Evolutionary conservation across 2,329 filamentous ascomycete genomes (phyloP).

Genomic region (Fusarium brachygibbosum): DNA sequence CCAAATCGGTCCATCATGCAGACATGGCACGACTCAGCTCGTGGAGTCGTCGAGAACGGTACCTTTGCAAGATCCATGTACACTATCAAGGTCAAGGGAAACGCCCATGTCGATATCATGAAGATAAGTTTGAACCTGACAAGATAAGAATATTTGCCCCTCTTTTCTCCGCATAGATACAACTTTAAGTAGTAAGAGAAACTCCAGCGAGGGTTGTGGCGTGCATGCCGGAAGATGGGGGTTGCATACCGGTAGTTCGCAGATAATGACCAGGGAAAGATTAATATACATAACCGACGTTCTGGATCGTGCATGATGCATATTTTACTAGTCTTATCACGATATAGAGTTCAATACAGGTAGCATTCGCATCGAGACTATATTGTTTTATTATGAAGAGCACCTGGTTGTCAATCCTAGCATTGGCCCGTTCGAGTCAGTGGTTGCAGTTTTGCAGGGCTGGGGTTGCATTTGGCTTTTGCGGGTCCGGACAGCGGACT

Average conservation of each 20-base stretch:
- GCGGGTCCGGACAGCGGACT: background rate
- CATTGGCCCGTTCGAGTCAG: background rate
- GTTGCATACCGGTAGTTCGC: background rate
- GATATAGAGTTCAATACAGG: background rate
- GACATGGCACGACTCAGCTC: background rate
- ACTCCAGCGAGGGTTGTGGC: background rate
- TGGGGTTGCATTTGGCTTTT: background rate
- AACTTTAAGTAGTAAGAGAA: background rate
- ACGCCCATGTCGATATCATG: background rate
- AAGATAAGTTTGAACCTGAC: background rate
- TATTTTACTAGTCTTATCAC: background rate
- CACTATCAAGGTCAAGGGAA: background rate
- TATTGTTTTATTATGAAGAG: background rate
- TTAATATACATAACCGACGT: background rate
- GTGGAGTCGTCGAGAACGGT: background rate
- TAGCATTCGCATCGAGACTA: background rate
- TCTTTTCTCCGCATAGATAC: background rate
- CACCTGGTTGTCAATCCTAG: background rate
- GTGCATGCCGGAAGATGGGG: background rate
- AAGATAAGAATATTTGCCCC: background rate
- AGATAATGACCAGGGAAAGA: background rate
- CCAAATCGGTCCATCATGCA: background rate
- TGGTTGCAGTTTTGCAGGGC: background rate
- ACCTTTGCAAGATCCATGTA: background rate
- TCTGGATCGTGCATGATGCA: background rate